Evolutionary conservation across 148 eudicot species (phyloP), one percentile per base, ranked within the genome.

Genomic region (Vaccinium vitisidaea): DNA sequence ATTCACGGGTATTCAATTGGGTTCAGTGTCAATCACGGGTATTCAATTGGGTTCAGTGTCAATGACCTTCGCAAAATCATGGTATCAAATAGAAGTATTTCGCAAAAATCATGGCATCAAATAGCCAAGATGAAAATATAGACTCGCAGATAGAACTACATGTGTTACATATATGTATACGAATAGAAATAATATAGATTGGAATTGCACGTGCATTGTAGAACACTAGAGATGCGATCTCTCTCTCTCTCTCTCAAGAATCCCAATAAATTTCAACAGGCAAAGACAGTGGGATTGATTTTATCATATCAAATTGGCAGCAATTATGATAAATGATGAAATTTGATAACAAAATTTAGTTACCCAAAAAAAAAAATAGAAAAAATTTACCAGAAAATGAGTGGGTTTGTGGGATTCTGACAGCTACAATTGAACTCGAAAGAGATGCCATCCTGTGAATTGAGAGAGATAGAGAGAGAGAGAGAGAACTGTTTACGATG

Each of bases 351-450:
- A 5, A 23, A 23, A 65, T 23, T 23, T 10, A 65, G 0, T 36
- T 36, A 36, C 39, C 39, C 4, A 36, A 36, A 36, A 36, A 36
- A 36, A 36, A 36, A 36, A 2, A 36, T 1, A 1, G 1, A 36
- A 4, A 10, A 23, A 23, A 23, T 4, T 65, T 23, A 65, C 71
- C 71, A 10, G 71, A 65, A 13, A 25, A 65, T 10, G 71, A 65
- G 14, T 10, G 71, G 71, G 71, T 65, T 65, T 23, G 71, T 65
- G 71, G 71, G 71, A 65, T 65, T 65, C 71, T 23, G 71, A 65
- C 71, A 2, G 71, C 3, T 65, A 65, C 30, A 2, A 65, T 10
- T 10, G 71, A 65, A 65, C 30, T 65, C 71, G 71, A 65, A 65
- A 65, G 71, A 65, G 71, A 9, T n/a, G 71, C 71, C 71, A 65